These are phyloP conservation scores for Didymella pinodella DNA, from an alignment of 2,329 filamentous ascomycete species.

Conservation along the genomic window DNA sequence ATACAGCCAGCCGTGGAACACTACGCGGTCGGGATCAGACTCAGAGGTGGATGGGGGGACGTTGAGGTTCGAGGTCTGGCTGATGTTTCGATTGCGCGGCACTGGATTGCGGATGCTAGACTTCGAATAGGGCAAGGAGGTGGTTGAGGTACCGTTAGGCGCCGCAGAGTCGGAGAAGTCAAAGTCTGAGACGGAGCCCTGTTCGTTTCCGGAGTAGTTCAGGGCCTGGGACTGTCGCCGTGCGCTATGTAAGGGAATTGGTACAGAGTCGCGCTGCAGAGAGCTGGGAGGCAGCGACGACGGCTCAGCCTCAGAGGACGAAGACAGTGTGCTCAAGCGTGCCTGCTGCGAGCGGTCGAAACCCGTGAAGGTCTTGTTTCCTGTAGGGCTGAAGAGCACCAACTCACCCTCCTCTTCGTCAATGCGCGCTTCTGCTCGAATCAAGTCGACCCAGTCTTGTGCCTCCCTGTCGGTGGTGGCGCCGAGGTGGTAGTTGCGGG, in stretches of 20 bases:
- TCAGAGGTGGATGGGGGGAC: conserved; percentile 29
- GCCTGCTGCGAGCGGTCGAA: conserved; percentile 44
- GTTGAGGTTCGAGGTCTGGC: conserved; percentile 66
- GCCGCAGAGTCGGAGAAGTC: conserved; percentile 80
- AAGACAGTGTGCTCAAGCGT: conserved; percentile 49
- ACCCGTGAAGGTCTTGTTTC: conserved; percentile 57
- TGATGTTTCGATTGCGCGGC: conserved; percentile 60
- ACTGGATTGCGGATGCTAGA: conserved; percentile 29
- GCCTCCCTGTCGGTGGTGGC: conserved; percentile 76
- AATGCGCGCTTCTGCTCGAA: conserved; percentile 80
- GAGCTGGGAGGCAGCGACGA: conserved; percentile 37
- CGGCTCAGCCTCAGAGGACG: conserved; percentile 57
- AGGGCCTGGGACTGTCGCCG: conserved; percentile 68
- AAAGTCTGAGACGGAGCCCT: conserved; percentile 85
- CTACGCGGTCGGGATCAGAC: conserved; percentile 80
- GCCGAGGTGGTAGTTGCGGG: conserved; percentile 90
- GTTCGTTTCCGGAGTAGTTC: conserved; percentile 69
- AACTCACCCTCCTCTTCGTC: conserved; percentile 90
- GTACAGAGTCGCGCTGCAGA: conserved; percentile 17
- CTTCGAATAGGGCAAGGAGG: conserved; percentile 42
- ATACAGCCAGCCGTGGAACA: conserved; percentile 91
- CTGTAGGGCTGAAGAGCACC: conserved; percentile 72
- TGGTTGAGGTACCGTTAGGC: conserved; percentile 49
- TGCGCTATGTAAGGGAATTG: conserved; percentile 47
- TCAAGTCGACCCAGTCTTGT: conserved; percentile 83